Conservation (phyloP, 1,284 basidiomycete genomes). For the Pascua sp. region DNA sequence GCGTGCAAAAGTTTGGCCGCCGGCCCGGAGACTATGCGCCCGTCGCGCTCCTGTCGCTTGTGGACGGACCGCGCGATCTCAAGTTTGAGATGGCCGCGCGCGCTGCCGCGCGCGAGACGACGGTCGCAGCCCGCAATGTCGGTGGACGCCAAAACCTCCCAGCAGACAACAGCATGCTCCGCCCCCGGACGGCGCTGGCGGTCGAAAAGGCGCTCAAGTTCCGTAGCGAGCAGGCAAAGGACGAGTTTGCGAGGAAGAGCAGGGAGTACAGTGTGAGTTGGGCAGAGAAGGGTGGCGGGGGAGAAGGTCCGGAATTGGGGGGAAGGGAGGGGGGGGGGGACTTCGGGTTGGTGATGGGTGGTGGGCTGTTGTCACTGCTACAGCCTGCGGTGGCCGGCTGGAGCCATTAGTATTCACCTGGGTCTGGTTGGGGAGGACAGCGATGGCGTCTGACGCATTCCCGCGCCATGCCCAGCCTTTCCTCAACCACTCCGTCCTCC, state of each 20-base stretch:
- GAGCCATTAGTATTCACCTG: slow-evolving; percentile 19
- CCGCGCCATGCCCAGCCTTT: too few relatives aligned
- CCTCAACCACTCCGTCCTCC: too few relatives aligned
- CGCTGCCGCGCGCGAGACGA: slow-evolving; percentile 68
- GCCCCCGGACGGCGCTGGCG: slow-evolving; percentile 1
- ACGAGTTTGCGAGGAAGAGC: slow-evolving; percentile 44
- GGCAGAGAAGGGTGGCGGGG: background rate
- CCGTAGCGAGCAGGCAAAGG: slow-evolving; percentile 37
- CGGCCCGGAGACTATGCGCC: slow-evolving; percentile 91
- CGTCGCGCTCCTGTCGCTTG: slow-evolving; percentile 84
- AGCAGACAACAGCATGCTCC: background rate
- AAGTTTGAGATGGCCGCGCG: slow-evolving; percentile 80
- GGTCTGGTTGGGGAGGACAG: slow-evolving; percentile 20
- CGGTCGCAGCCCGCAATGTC: background rate
- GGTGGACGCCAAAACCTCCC: background rate
- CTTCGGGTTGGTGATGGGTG: background rate
- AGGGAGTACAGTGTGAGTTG: slow-evolving; percentile 48
- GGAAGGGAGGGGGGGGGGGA: too few relatives aligned
- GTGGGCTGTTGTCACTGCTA: background rate
- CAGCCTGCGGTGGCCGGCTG: background rate
- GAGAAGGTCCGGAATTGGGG: too few relatives aligned
- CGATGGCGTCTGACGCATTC: too few relatives aligned
- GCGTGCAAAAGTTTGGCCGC: slow-evolving; percentile 84
- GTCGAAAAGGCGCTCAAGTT: slow-evolving; percentile 47
- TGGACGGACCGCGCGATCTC: slow-evolving; percentile 88